Evolutionary conservation across 108 stramenopile genomes (phyloP), one percentile per base, ranked within the genome.

Genomic region (Stephanodiscus triporus): DNA sequence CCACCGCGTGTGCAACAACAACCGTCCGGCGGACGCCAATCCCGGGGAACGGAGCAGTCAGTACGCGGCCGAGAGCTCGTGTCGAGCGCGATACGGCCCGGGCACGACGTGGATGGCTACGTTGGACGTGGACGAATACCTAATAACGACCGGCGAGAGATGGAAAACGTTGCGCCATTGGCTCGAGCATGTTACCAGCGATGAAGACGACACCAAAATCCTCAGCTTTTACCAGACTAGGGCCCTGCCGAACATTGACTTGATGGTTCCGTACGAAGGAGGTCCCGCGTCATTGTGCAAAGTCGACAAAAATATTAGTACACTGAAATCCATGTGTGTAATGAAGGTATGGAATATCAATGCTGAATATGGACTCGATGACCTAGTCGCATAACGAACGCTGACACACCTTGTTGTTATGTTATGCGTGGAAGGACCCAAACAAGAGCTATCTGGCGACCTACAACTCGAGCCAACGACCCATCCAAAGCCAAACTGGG

Each of bases 61-160:
- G 59, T 91, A 92, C 75, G 91, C 94, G 9, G 94, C 94, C 24
- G 94, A 95, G 63, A 76, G 85, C 9, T 80, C 80, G 29, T 95
- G 94, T 57, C 82, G 89, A 40, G 76, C 75, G 17, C 77, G 94
- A 29, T 95, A 86, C 68, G 91, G 91, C 19, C 75, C 79, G 6
- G 50, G 67, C 19, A 87, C 94, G 19, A 80, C 85, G 55, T 95
- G 94, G 94, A 84, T 95, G 84, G 84, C 86, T 23, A 77, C 80
- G 19, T 66, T 95, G 53, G 94, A 95, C 59, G 87, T 81, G 1
- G 94, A 95, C 59, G 93, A 94, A 63, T 94, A 89, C 66, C 66
- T 91, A n/a, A 76, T 89, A 37, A 86, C 89, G 9, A 81, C 69
- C 68, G 78, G 75, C 20, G 65, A 76, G 14, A 22, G 43, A 48